Evolutionary conservation across 83 land plant species (phyloP).

Genomic region (Picea abies): DNA sequence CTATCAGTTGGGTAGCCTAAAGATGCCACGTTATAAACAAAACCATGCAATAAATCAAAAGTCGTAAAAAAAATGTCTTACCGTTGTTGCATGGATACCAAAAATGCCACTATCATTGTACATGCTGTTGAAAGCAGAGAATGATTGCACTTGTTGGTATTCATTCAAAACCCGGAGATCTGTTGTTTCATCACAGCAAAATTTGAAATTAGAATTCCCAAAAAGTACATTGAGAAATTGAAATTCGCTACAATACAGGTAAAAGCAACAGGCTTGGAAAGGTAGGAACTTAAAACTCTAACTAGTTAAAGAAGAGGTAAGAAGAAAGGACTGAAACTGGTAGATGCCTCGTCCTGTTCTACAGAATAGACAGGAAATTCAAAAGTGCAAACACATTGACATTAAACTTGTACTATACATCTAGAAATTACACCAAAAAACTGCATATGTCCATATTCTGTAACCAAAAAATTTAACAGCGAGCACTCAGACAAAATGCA

Average conservation of each 20-base stretch:
- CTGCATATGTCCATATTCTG: not conserved
- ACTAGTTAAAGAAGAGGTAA: not conserved
- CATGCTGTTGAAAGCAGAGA: constrained; percentile 84
- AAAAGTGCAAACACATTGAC: not conserved
- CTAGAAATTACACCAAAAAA: not conserved
- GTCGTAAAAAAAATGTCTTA: constrained; percentile 14
- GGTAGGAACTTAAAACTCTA: not conserved
- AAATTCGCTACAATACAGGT: not conserved
- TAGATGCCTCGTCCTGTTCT: not conserved
- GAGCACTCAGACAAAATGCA: not conserved
- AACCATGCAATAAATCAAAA: not conserved
- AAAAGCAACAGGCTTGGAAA: not conserved
- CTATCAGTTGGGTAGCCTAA: not conserved
- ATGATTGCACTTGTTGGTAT: constrained; percentile 71
- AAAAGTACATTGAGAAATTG: not conserved
- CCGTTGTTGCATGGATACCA: constrained; percentile 73
- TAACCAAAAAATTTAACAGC: not conserved
- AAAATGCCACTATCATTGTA: constrained; percentile 87
- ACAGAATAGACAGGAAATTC: not conserved
- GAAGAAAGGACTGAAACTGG: not conserved
- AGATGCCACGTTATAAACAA: not conserved
- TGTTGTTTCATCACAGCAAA: constrained; percentile 19
- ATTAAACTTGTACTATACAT: not conserved
- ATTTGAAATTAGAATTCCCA: not conserved
- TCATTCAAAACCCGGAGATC: constrained; percentile 76